Percentiles rank a stretch among this genome's conserved stretches.
These are phyloP conservation scores for Kuraishia piskuri DNA, from an alignment of 805 yeast genomes.

Conservation along the genomic window DNA sequence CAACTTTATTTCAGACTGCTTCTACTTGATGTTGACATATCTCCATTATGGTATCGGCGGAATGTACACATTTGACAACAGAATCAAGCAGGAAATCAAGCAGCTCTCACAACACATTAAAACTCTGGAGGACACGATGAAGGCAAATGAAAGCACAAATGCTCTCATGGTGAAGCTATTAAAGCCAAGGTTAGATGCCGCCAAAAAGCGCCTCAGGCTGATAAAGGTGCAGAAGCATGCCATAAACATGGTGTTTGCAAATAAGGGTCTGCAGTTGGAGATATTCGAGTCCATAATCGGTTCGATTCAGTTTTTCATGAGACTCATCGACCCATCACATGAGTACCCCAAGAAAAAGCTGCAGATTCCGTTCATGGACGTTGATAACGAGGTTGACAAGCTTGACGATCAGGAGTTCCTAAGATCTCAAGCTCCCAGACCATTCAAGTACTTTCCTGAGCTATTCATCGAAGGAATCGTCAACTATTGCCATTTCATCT, in stretches of 20 bases:
- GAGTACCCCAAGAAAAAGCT: slow-evolving; percentile 45
- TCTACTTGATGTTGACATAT: slow-evolving; percentile 69
- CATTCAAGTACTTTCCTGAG: slow-evolving; percentile 83
- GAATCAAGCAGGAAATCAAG: slow-evolving; percentile 38
- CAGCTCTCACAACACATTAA: slow-evolving; percentile 47
- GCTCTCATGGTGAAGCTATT: slow-evolving; percentile 20
- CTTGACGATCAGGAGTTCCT: slow-evolving; percentile 70
- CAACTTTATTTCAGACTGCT: slow-evolving; percentile 90
- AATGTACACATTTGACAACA: slow-evolving; percentile 44
- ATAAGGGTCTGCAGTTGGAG: slow-evolving; percentile 50
- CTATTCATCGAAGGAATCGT: slow-evolving; percentile 76
- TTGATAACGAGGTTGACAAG: slow-evolving; percentile 52
- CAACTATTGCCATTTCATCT: slow-evolving; percentile 57
- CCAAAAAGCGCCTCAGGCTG: slow-evolving; percentile 24
- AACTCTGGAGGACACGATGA: slow-evolving; percentile 32
- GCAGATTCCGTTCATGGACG: slow-evolving; percentile 48
- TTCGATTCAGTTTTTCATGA: slow-evolving; percentile 59
- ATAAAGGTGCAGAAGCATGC: slow-evolving; percentile 44
- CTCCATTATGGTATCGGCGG: slow-evolving; percentile 90
- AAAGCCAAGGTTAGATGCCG: slow-evolving; percentile 18
- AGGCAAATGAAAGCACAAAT: slow-evolving; percentile 11
- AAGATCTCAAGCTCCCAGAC: slow-evolving; percentile 56
- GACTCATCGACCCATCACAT: slow-evolving; percentile 68
- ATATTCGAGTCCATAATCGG: slow-evolving; percentile 75
- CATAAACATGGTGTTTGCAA: slow-evolving; percentile 52